These are phyloP conservation scores for Fusarium ramigenum DNA, from an alignment of 2,329 filamentous ascomycete genomes.

Conservation along the genomic window DNA sequence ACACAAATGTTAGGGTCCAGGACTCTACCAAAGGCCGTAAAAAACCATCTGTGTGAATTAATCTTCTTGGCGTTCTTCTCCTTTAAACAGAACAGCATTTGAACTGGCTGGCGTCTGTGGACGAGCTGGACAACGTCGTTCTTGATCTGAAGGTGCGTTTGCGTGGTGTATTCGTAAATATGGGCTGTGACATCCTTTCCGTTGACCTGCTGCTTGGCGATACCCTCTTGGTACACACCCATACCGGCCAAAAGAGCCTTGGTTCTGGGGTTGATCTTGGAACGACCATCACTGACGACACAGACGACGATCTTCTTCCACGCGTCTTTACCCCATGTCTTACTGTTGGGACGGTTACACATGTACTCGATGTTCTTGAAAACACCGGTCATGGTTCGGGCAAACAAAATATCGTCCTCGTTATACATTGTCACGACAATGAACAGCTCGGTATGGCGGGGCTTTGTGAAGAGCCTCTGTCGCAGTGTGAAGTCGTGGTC, in stretches of 20 bases:
- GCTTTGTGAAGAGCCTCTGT: constrained; percentile 91
- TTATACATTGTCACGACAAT: constrained; percentile 99
- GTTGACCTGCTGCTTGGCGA: constrained; percentile 98
- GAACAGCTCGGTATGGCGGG: constrained; percentile 91
- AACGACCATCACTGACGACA: constrained; percentile 94
- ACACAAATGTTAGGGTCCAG: constrained; percentile 97
- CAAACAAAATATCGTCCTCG: constrained; percentile 95
- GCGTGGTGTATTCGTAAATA: constrained; percentile 94
- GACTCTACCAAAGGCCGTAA: constrained; percentile 92
- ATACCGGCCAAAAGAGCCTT: constrained; percentile 89
- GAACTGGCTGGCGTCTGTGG: constrained; percentile 87
- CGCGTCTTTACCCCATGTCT: constrained; percentile 97
- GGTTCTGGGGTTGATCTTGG: constrained; percentile 94
- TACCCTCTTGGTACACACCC: constrained; percentile 97
- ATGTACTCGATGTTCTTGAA: constrained; percentile 99
- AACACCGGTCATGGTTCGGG: constrained; percentile 93
- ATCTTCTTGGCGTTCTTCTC: constrained; percentile 99
- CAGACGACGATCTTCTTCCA: constrained; percentile 99
- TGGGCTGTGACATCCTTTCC: constrained; percentile 95
- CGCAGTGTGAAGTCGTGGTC: constrained; percentile 90
- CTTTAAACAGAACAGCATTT: constrained; percentile 97
- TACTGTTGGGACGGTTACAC: constrained; percentile 91
- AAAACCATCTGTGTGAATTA: constrained; percentile 99
- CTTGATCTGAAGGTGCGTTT: constrained; percentile 88
- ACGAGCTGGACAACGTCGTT: constrained; percentile 87